phyloP scores from a whole-genome alignment of 768 basidiomycete species.

The Mycena galericulata region DNA sequence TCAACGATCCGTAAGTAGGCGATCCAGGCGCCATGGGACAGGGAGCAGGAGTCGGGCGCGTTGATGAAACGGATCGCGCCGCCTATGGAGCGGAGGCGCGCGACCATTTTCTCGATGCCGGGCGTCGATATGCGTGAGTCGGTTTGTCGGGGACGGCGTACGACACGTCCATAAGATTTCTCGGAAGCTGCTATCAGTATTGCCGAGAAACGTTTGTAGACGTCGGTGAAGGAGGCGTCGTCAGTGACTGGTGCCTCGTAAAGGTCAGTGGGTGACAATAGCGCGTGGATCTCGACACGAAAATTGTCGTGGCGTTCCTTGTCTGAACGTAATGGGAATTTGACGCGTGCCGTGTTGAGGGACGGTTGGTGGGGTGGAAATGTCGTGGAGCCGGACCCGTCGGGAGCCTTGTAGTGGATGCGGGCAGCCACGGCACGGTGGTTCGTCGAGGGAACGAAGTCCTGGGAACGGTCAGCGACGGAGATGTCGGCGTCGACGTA shows the following conservation, averaged over 20 bases:
- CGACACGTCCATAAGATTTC: constrained; percentile 1
- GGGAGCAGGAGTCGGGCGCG: neutral
- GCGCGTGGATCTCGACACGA: too few species aligned
- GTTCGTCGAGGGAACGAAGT: constrained; percentile 5
- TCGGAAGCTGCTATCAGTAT: neutral
- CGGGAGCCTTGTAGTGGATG: neutral
- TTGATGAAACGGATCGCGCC: neutral
- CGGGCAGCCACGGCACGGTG: neutral
- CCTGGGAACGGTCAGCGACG: neutral
- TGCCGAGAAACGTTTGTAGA: neutral
- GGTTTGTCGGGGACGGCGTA: neutral
- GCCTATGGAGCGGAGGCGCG: neutral
- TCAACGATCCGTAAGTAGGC: neutral
- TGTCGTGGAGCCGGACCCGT: constrained; percentile 7
- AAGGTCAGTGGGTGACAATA: too few species aligned
- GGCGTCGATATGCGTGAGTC: neutral
- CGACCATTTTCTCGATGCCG: neutral
- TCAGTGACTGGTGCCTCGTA: too few species aligned
- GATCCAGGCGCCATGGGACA: neutral
- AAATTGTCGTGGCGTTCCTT: too few species aligned
- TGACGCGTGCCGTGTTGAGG: too few species aligned
- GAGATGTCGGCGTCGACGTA: constrained; percentile 9
- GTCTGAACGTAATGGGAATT: too few species aligned
- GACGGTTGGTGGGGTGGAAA: too few species aligned
- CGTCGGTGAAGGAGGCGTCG: too few species aligned